Evolutionary conservation across 345 rosid genomes (phyloP), one percentile per base, ranked within the genome.

Genomic region (Hevea brasiliensis): DNA sequence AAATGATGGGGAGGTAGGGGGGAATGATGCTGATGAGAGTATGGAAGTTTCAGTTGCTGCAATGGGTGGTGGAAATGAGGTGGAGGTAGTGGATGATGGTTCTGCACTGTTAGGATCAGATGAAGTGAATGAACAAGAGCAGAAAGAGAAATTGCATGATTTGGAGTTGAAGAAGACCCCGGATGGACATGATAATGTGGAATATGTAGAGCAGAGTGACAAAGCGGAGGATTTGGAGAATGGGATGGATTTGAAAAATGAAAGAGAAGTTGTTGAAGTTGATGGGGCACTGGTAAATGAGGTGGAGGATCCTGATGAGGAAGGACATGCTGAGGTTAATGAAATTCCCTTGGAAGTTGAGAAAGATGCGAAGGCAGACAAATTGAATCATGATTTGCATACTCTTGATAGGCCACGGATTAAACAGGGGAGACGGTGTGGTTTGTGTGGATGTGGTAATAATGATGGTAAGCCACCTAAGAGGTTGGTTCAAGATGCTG

Each of bases 401-500:
- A 72, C 72, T 20, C 81, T 63, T 72, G 81, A 80, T 55, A 79
- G 82, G 73, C 76, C 94, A 68, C 82, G 72, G 57, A 80, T 89
- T 71, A 91, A 88, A 81, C 97, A 87, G 71, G 93, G 96, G 35
- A 89, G 99, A 72, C 77, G 89, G 17, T 95, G 99, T 82, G 96
- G 97, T 65, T 91, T 95, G 71, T 95, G 99, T 75, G 98, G 98
- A 58, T 89, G 94, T 68, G 90, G 92, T n/a, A 89, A 48, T 18
- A 48, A 89, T 81, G 99, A 95, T 84, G 97, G 98, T 57, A 92
- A 85, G 78, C 99, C 84, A 68, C 98, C 96, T 37, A 95, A 89
- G 86, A 88, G 85, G 81, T 81, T 87, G 84, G 60, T 79, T 29
- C 95, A 84, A 44, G 88, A 88, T 85, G 83, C 71, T 51, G 89